phyloP scores from a whole-genome alignment of 768 basidiomycete genomes.

The Ephemerocybe angulata region DNA sequence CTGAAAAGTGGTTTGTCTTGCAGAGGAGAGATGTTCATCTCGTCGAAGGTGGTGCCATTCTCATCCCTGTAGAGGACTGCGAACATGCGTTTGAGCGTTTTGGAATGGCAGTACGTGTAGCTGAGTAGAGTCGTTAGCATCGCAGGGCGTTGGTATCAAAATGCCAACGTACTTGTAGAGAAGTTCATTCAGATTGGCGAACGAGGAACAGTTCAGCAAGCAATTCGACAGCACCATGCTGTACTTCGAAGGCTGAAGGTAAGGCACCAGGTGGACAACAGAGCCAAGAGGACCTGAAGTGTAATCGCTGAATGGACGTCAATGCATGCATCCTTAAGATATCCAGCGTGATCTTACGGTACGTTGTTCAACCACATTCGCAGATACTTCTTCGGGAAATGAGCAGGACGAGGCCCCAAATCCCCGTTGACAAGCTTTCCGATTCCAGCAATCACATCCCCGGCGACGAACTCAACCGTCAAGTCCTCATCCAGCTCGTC shows the following conservation, averaged over 20 bases:
- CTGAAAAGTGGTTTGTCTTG: slow-evolving; percentile 12
- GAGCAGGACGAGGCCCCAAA: slow-evolving; percentile 10
- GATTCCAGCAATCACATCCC: slow-evolving; percentile 12
- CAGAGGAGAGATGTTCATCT: slow-evolving; percentile 13
- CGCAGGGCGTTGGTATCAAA: neutral
- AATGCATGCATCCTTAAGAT: neutral
- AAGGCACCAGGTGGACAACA: slow-evolving; percentile 13
- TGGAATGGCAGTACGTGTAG: slow-evolving; percentile 2
- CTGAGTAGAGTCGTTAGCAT: neutral
- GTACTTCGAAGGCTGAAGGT: slow-evolving; percentile 12
- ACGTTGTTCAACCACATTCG: slow-evolving; percentile 20
- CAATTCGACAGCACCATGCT: slow-evolving; percentile 15
- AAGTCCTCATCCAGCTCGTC: slow-evolving; percentile 12
- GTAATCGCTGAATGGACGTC: slow-evolving; percentile 15
- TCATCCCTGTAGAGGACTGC: slow-evolving; percentile 12
- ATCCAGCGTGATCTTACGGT: slow-evolving; percentile 13
- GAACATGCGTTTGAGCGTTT: neutral
- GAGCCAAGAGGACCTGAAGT: slow-evolving; percentile 16
- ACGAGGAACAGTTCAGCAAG: slow-evolving; percentile 12
- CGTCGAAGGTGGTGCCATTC: slow-evolving; percentile 7
- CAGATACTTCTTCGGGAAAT: slow-evolving; percentile 14
- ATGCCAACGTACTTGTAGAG: neutral
- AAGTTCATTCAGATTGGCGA: neutral
- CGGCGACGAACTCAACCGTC: slow-evolving; percentile 12
- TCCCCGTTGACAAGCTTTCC: slow-evolving; percentile 15